Evolutionary conservation across 2,329 filamentous ascomycete genomes (phyloP), one percentile per base, ranked within the genome.

Genomic region (Fusarium musae): DNA sequence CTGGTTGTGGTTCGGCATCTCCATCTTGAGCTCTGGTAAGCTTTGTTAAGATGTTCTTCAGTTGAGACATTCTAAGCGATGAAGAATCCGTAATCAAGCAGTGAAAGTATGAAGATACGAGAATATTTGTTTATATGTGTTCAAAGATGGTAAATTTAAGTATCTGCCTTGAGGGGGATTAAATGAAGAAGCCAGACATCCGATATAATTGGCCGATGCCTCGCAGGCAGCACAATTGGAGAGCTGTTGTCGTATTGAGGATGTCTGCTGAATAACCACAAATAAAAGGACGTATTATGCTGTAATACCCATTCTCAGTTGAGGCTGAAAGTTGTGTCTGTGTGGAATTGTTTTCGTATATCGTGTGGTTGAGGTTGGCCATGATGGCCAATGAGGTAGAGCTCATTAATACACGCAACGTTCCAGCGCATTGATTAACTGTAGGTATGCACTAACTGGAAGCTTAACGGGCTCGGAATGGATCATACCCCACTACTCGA

Each of bases 331-430:
- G 37, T 28, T 23, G 56, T 62, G 47, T 40, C 52, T 54, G 39
- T 34, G 26, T 15, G 28, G 34, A 69, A 58, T 64, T 49, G 36
- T 59, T 69, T 64, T 69, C 43, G 40, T 57, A 65, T 59, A 69
- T 72, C 69, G 36, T 57, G 64, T 32, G 49, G 59, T 59, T 58
- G 66, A 53, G 43, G 46, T 52, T 58, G 44, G 44, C 19, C n/a
- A 50, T 56, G 57, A 30, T 26, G 46, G 40, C 74, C 75, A 72
- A 78, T 78, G 50, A 71, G 64, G 58, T 62, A 37, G 13, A 54
- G 17, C 10, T 28, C 54, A 78, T 76, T 78, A 75, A 69, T 73
- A 79, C 71, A 63, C 70, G 78, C 71, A 77, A 79, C 78, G 79
- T 80, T 80, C 62, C 79, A 80, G 74, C 58, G 72, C 73, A 70